Evolutionary conservation across 441 rosid species (phyloP).

Genomic region (Euphorbia schlechtendalii): DNA sequence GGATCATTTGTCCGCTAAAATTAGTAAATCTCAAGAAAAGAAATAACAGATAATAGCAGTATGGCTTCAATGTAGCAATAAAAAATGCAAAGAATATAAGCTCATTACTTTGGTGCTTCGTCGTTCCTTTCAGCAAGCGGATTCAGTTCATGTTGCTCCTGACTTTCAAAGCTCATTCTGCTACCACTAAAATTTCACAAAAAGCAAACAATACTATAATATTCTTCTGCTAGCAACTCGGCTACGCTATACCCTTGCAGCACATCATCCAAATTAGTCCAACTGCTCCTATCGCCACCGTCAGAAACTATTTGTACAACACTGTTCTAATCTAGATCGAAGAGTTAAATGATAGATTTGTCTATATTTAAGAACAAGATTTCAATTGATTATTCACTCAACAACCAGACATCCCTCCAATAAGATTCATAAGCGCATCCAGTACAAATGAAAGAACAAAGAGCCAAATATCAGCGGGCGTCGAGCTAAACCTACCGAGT

Average conservation of each 20-base stretch:
- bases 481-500: conserved; percentile 25
- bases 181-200: conserved; percentile 12
- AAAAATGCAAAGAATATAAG: conserved; percentile 11
- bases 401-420: conserved; percentile 15
- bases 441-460: conserved; percentile 10
- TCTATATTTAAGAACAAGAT: conserved; percentile 13
- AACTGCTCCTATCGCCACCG: not conserved
- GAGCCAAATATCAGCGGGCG: conserved; percentile 20
- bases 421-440: conserved; percentile 14
- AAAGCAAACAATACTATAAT: too few species aligned
- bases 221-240: too few species aligned
- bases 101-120: conserved; percentile 37
- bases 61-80: not conserved
- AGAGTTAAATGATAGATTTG: conserved; percentile 3
- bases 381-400: conserved; percentile 11
- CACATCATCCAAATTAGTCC: conserved; percentile 3
- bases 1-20: conserved; percentile 24
- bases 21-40: conserved; percentile 8
- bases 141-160: conserved; percentile 34
- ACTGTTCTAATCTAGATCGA: not conserved
- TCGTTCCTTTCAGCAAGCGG: conserved; percentile 29
- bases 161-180: conserved; percentile 61
- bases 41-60: not conserved
- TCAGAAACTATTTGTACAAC: not conserved
- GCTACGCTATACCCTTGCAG: too few species aligned